Evolutionary conservation across 139 green algal species (phyloP), one percentile per base, ranked within the genome.

Genomic region (Tetradesmus obliquus): DNA sequence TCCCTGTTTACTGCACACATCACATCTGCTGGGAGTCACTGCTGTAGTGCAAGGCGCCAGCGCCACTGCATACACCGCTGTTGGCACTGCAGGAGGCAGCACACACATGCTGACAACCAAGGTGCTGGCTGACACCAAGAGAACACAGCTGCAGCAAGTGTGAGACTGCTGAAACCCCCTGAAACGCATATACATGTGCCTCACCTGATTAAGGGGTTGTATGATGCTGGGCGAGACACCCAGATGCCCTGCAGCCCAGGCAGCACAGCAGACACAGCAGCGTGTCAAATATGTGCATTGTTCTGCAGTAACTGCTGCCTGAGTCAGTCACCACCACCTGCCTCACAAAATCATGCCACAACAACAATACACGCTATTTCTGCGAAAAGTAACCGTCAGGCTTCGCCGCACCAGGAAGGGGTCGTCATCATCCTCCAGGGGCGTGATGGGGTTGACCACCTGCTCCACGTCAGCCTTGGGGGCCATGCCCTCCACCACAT

Each of bases 361-460:
- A 45, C 32, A 22, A 13, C 60, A 72, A 72, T 72, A 72, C 60
- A 72, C 60, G 60, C 60, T 10, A 72, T 72, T 72, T 72, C 10
- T 72, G 32, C 32, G 32, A 72, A 72, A 72, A 13, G 10, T 72
- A 13, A 10, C 13, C 13, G 60, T 72, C 60, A 72, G 15, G 72
- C 72, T 45, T 32, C 32, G 72, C 72, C 84, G 51, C 69, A 90
- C 86, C 87, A 91, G 55, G 76, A 91, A 91, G 17, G 87, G 87
- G 76, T 91, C 87, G 54, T 91, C 87, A 69, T 91, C 87, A 5
- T 91, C 87, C 57, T 91, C 87, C 74, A 91, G 74, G 2, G 58
- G 45, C n/a, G 51, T 22, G 12, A 91, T 7, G 57, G 87, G 87
- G 58, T 84, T 84, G 3, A 91, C 76, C 13, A 45, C n/a, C 54